Evolutionary conservation across 2,329 filamentous ascomycete genomes (phyloP), one percentile per base, ranked within the genome.

Genomic region (Arthrobotrys megalospora): DNA sequence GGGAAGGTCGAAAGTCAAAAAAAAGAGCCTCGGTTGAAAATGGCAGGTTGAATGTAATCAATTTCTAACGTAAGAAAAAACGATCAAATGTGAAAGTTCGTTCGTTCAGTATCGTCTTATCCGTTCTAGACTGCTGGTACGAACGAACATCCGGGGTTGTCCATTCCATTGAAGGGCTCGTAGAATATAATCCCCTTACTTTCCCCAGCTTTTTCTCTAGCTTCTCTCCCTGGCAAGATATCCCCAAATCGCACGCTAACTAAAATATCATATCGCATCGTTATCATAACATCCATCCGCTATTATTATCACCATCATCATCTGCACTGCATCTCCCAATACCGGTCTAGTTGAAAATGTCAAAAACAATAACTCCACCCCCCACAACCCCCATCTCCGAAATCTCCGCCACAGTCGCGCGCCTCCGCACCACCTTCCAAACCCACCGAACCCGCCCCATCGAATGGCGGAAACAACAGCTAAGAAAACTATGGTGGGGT

Each of bases 401-500:
- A 48, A 93, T 97, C 83, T 85, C 90, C 12, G 84, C 84, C 76
- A 88, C 88, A 48, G 88, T 90, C 83, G 86, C 88, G 71, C 88
- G 86, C 6, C 85, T 92, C 50, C 90, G 90, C 82, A 85, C 87
- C 64, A 90, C 91, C n/a, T 98, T 93, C 85, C 88, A 88, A 81
- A 88, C 92, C 16, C 91, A 94, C 84, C 92, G 91, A 85, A 97
- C 94, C 50, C 93, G 93, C 83, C 88, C 93, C 68, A 83, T 97
- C 78, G 89, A 93, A 82, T 98, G 92, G 86, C 91, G 96, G 80
- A 87, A 94, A 80, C 88, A 90, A 68, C 96, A 98, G 87, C 90
- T 99, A 79, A 92, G 94, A 82, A 95, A 94, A 88, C 90, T 98
- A 71, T 98, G 97, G 87, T 98, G 96, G 96, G 94, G 89, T 6